Evolutionary conservation across 352 stramenopile species (phyloP), one percentile per base, ranked within the genome.

Genomic region (Pseudoperonospora humuli): DNA sequence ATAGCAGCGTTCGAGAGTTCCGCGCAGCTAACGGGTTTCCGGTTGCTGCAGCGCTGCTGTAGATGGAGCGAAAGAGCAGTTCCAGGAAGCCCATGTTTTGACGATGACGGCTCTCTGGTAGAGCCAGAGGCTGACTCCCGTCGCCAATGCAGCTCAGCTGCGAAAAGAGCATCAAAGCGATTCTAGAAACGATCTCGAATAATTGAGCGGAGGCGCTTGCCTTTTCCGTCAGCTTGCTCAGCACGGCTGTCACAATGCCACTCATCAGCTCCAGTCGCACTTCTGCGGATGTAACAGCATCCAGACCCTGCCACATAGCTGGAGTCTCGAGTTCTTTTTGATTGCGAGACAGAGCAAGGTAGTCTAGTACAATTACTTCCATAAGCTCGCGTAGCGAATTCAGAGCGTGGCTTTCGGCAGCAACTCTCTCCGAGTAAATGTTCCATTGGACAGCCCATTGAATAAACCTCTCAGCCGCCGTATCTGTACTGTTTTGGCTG

Each of bases 371-470:
- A 43, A 90, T 66, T 10, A 93, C 70, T 45, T 93, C 77, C 29
- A 81, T 67, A 20, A 93, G 58, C 49, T 89, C 75, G 7, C 75
- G 72, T 9, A 87, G 61, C 21, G 77, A 86, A 50, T 86, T 86
- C 6, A 93, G 50, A 24, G 75, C 68, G 14, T 90, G 77, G 29
- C 75, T 89, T 47, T 90, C 77, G 7, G 78, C 80, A 6, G 75
- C 75, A 41, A 93, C 73, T 15, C 75, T 72, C 37, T 93, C 80
- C 21, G 80, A 93, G 50, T 87, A 93, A 19, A 82, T 59, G 40
- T 93, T 93, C 80, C 80, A 93, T 31, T 83, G 64, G 19, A 90
- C 68, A 6, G 80, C 75, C 80, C 80, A 93, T 45, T 84, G 67
- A 20, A 93, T 48, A 38, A 88, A 69, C 34, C 61, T 40, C 23